Base-by-base conservation (phyloP, 2,329 filamentous ascomycete genomes). In the Macrophomina tecta region DNA sequence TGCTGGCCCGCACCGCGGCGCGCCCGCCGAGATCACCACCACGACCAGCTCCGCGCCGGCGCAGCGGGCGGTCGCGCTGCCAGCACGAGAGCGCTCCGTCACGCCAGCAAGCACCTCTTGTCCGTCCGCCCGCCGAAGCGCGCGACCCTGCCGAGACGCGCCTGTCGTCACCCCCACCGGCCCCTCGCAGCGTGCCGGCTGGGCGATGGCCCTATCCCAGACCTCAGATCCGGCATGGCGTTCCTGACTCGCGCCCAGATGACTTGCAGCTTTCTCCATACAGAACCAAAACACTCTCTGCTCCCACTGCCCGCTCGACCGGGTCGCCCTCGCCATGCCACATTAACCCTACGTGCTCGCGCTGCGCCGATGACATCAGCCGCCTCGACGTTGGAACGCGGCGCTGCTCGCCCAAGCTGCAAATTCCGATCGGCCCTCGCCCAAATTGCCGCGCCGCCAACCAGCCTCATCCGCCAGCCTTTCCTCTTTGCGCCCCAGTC, bases 81-180 rank as follows among this genome's bases (percentile, higher is more conserved):
- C 18, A 51, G 30, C 48, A 53, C 51, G 51, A 34, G 51, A 34
- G 5, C n/a, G 18, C 6, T 9, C 46, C 51, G 51, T n/a, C 51
- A n/a, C 51, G 16, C 16, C 51, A 23, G 23, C 23, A 23, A 23
- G 23, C 12, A 11, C 51, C 16, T 53, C 51, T 36, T 53, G n/a
- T 53, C 51, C 34, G 11, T 12, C 30, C 48, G n/a, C 14, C 55
- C 30, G 42, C 58, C 58, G 58, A 38, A 62, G 58, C 58, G 58
- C 45, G 58, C 58, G 58, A n/a, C n/a, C n/a, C 42, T 62, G 58
- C 58, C 58, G 58, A 62, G 58, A 62, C 58, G 38, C 23, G 28
- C 28, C 18, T 14, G 28, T 46, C 56, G 40, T 60, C 56, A 60
- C 40, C 14, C 32, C 53, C 36, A 18, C 53, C 16, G 28, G 23